These are phyloP conservation scores for Trametes sp. DNA, from an alignment of 1,284 basidiomycete species.

Conservation along the genomic window DNA sequence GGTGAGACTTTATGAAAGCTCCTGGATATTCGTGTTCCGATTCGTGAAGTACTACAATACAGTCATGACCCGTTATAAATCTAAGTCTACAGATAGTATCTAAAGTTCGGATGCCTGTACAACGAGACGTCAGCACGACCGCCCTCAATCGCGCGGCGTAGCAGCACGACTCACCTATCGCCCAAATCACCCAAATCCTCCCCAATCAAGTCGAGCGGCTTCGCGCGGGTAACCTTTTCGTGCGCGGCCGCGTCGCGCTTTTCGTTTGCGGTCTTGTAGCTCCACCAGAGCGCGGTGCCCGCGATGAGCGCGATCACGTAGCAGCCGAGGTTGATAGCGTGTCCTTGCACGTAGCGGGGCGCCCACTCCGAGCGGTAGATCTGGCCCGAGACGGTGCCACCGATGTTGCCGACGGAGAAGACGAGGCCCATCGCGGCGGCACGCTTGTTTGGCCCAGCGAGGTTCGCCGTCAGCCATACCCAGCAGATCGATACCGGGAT, in stretches of 20 bases:
- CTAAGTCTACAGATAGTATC: constrained; percentile 35
- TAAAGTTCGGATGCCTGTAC: constrained; percentile 39
- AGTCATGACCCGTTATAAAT: constrained; percentile 7
- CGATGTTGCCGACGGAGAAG: constrained; percentile 43
- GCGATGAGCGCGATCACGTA: constrained; percentile 39
- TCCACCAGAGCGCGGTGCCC: constrained; percentile 38
- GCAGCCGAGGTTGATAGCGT: constrained; percentile 42
- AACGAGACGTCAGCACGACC: neutral
- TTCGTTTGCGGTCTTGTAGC: constrained; percentile 41
- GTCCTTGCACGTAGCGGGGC: constrained; percentile 43
- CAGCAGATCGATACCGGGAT: constrained; percentile 42
- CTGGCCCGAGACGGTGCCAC: constrained; percentile 40
- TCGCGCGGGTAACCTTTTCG: constrained; percentile 18
- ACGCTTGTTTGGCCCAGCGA: constrained; percentile 42
- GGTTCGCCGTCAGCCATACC: constrained; percentile 41
- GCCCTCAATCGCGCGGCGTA: too few species aligned
- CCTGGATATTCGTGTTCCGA: neutral
- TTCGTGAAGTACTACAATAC: constrained; percentile 14
- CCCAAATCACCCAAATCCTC: constrained; percentile 42
- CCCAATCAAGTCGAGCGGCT: constrained; percentile 34
- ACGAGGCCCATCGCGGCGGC: constrained; percentile 40
- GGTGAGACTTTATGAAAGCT: too few species aligned
- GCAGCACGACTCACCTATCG: constrained; percentile 38
- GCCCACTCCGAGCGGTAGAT: constrained; percentile 44
- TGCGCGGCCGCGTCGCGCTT: constrained; percentile 34